These are phyloP conservation scores for Pseudocercospora ulei DNA, from an alignment of 2,329 filamentous ascomycete species.

Conservation along the genomic window DNA sequence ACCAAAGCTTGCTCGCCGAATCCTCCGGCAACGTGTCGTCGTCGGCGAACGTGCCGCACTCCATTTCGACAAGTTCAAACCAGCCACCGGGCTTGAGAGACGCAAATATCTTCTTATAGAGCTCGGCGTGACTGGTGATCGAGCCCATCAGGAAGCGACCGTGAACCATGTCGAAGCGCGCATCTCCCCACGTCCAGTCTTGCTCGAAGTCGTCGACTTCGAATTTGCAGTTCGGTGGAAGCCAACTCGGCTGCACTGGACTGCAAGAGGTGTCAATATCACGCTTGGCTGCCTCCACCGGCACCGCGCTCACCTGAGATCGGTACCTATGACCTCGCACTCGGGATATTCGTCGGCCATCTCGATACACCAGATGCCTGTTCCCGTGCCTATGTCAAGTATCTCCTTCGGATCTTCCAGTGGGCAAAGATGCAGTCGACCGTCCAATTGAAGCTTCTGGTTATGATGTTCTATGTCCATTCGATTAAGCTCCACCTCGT, in stretches of 20 bases:
- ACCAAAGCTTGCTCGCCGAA: slow-evolving; percentile 23
- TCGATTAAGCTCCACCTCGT: slow-evolving; percentile 30
- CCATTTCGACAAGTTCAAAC: slow-evolving; percentile 40
- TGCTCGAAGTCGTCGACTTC: slow-evolving; percentile 32
- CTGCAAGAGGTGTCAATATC: neutral
- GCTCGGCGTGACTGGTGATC: slow-evolving; percentile 21
- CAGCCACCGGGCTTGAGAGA: slow-evolving; percentile 38
- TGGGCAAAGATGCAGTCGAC: slow-evolving; percentile 38
- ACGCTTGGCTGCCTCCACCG: too few species aligned
- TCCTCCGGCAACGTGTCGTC: slow-evolving; percentile 36
- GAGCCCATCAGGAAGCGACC: slow-evolving; percentile 33
- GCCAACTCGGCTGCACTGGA: slow-evolving; percentile 26
- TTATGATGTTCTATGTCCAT: slow-evolving; percentile 32
- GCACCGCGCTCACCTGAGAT: slow-evolving; percentile 32
- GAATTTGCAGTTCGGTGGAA: slow-evolving; percentile 29
- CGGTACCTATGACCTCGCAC: slow-evolving; percentile 33
- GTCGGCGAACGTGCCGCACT: slow-evolving; percentile 35
- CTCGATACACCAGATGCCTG: slow-evolving; percentile 25
- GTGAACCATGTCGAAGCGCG: slow-evolving; percentile 39
- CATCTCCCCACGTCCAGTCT: slow-evolving; percentile 36
- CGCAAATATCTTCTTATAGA: slow-evolving; percentile 30
- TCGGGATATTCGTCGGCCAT: slow-evolving; percentile 34
- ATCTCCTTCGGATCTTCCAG: slow-evolving; percentile 37
- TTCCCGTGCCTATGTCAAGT: slow-evolving; percentile 44
- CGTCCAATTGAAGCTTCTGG: slow-evolving; percentile 27